Conservation (phyloP, 306 rosid genomes). For the Lathyrus sativus region DNA sequence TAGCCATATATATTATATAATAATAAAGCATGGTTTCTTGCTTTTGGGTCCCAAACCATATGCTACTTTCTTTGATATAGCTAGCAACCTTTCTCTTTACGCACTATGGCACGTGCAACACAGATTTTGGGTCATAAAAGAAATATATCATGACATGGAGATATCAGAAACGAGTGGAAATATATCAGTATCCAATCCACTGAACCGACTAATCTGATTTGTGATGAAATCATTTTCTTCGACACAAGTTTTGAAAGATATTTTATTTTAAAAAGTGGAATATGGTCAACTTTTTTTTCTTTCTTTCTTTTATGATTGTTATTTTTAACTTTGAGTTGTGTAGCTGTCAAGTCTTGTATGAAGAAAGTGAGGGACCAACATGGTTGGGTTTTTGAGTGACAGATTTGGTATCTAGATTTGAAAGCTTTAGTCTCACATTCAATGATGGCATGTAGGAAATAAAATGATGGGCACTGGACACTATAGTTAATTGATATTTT, state of each 20-base stretch:
- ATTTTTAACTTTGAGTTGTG: conserved; percentile 37
- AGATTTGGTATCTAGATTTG: conserved; percentile 25
- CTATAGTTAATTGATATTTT: conserved; percentile 20
- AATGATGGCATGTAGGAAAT: conserved; percentile 23
- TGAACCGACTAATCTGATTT: no score
- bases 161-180: conserved; percentile 34
- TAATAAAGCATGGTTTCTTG: conserved; percentile 34
- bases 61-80: conserved; percentile 39
- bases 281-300: conserved; percentile 31
- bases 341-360: conserved; percentile 42
- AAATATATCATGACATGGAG: conserved; percentile 25
- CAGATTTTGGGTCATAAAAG: conserved; percentile 26
- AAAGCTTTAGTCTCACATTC: conserved; percentile 30
- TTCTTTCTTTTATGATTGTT: background rate
- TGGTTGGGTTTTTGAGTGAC: conserved; percentile 34
- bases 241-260: no score
- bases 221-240: no score
- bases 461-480: background rate
- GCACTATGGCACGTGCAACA: conserved; percentile 56
- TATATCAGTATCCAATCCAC: background rate
- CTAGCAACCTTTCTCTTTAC: conserved; percentile 54
- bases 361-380: conserved; percentile 31
- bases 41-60: conserved; percentile 51
- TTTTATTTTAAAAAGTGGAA: conserved; percentile 18
- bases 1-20: background rate